A percentile compares a stretch with the other conserved stretches of the same genome.
phyloP scores from a whole-genome alignment of 306 rosid species.

The Prunus fruticosa region DNA sequence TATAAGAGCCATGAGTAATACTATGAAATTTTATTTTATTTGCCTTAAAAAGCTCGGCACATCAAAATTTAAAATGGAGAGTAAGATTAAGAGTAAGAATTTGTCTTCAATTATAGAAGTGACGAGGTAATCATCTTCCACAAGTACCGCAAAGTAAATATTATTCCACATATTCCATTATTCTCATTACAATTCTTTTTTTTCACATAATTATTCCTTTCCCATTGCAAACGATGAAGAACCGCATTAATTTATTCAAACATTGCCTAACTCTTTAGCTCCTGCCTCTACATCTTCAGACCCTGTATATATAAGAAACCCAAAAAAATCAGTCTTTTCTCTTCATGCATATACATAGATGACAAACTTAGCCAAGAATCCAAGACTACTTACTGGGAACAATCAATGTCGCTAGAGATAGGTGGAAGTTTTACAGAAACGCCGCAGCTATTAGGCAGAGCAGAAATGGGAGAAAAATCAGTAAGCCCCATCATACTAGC shows the following conservation, averaged over 20 bases:
- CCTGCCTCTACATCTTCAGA: background rate
- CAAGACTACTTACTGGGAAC: slow-evolving; percentile 2
- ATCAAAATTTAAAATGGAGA: too few species aligned
- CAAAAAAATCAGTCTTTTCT: background rate
- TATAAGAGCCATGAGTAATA: too few species aligned
- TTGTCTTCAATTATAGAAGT: background rate
- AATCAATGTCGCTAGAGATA: background rate
- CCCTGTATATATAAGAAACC: background rate
- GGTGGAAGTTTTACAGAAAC: background rate
- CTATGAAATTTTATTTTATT: too few species aligned
- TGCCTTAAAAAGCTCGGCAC: too few species aligned
- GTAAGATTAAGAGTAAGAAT: too few species aligned
- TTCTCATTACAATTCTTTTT: background rate
- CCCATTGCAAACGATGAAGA: background rate
- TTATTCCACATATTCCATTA: background rate
- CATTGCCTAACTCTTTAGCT: too few species aligned
- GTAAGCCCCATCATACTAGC: background rate
- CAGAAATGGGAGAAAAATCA: background rate
- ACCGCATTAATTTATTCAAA: background rate
- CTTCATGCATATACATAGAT: too few species aligned
- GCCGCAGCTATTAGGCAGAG: background rate
- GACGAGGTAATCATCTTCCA: background rate
- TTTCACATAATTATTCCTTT: background rate
- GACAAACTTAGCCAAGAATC: background rate
- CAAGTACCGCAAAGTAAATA: background rate